A percentile compares a stretch with the other conserved stretches of the same genome.
Evolutionary conservation across 78 protist genomes (phyloP).

Genomic region (Cavenderia fasciculata): DNA sequence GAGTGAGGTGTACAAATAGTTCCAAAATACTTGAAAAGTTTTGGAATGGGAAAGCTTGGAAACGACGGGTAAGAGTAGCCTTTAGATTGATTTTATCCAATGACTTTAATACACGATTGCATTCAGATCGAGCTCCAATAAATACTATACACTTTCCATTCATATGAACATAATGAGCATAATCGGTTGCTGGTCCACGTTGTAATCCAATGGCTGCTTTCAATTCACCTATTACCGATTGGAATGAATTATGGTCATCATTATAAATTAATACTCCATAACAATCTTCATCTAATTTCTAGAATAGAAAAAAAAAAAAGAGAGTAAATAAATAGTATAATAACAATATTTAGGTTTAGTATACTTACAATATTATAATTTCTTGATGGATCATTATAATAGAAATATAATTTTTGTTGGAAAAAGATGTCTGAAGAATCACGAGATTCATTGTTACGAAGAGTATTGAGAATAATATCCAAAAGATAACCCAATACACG

Average conservation of each 20-base stretch:
- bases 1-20: not conserved
- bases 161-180: conserved; percentile 56
- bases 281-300: not conserved
- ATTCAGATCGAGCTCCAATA: not conserved
- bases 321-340: too few species aligned
- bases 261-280: conserved; percentile 12
- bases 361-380: not conserved
- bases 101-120: not conserved
- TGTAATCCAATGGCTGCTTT: not conserved
- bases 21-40: not conserved
- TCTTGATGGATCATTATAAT: not conserved
- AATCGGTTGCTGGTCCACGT: not conserved
- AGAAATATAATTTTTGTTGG: not conserved
- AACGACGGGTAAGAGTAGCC: not conserved
- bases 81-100: not conserved
- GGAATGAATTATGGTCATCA: conserved; percentile 9
- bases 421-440: too few species aligned
- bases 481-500: not conserved
- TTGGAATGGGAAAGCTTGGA: conserved; percentile 9
- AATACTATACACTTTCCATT: conserved; percentile 10
- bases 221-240: not conserved
- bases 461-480: not conserved
- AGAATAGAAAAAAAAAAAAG: too few species aligned
- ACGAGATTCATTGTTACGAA: not conserved
- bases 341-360: not conserved